phyloP scores from a whole-genome alignment of 163 green algal species.

The Botryococcus braunii region DNA sequence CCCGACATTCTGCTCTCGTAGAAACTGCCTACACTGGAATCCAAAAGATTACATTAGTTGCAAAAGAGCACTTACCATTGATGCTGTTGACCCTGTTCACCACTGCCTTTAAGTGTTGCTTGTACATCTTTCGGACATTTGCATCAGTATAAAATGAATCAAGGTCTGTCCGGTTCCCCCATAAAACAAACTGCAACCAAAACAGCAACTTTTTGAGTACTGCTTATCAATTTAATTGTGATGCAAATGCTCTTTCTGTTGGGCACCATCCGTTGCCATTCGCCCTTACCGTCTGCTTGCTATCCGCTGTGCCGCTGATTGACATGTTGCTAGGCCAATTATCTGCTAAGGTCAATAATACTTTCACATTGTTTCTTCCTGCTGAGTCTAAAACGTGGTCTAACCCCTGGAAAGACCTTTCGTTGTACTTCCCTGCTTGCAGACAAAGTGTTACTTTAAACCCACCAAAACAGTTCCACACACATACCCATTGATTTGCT shows the following conservation, averaged over 20 bases:
- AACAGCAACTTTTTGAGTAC: neutral
- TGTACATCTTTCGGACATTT: constrained; percentile 23
- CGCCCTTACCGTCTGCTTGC: constrained; percentile 14
- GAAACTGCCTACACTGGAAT: neutral
- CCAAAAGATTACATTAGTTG: neutral
- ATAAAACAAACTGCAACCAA: constrained; percentile 9
- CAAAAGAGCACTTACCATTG: constrained; percentile 26
- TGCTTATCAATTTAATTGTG: neutral
- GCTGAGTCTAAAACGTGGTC: constrained; percentile 50
- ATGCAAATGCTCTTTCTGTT: neutral
- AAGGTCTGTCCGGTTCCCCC: constrained; percentile 1
- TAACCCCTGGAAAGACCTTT: constrained; percentile 36
- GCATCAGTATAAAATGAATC: constrained; percentile 4
- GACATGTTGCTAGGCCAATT: too few species aligned
- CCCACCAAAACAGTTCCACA: neutral
- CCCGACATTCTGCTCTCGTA: neutral
- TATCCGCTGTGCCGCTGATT: constrained; percentile 24
- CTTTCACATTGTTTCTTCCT: constrained; percentile 26
- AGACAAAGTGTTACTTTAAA: neutral
- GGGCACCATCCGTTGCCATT: neutral
- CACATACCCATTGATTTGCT: neutral
- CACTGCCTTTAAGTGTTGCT: constrained; percentile 23
- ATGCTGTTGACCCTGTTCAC: constrained; percentile 43
- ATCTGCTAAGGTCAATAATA: constrained; percentile 21
- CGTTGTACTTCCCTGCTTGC: constrained; percentile 36